phyloP scores from a whole-genome alignment of 495 filamentous ascomycete species.

The Penicillium pancosmium region DNA sequence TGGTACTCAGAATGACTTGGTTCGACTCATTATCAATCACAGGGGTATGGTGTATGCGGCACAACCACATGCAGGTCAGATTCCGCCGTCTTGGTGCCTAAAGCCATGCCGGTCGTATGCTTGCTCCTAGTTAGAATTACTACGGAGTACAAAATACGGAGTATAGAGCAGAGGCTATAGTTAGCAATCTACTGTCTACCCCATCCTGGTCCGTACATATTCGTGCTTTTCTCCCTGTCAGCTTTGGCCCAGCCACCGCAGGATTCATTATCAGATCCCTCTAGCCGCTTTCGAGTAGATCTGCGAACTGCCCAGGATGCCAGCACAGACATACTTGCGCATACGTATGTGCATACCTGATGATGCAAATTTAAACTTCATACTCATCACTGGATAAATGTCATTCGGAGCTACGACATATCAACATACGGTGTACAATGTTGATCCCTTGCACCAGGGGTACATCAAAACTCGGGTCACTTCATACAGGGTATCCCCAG shows the following conservation, averaged over 20 bases:
- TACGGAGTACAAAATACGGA: too few species aligned
- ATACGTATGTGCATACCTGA: too few species aligned
- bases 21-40: too few species aligned
- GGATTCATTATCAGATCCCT: background rate
- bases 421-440: background rate
- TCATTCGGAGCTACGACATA: background rate
- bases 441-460: background rate
- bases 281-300: background rate
- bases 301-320: too few species aligned
- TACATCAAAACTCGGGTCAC: background rate
- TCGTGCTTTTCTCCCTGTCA: too few species aligned
- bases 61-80: background rate
- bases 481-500: constrained; percentile 7
- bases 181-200: too few species aligned
- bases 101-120: background rate
- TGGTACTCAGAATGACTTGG: too few species aligned
- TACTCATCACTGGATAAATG: background rate
- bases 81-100: background rate
- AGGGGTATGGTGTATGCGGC: too few species aligned
- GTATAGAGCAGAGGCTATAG: too few species aligned
- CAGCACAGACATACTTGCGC: too few species aligned
- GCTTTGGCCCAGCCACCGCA: background rate
- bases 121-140: too few species aligned
- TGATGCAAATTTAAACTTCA: background rate
- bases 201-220: too few species aligned